Percentiles rank a stretch among this genome's conserved stretches.
These are phyloP conservation scores for Cutaneotrichosporon curvatum DNA, from an alignment of 1,284 basidiomycete species.

Conservation along the genomic window DNA sequence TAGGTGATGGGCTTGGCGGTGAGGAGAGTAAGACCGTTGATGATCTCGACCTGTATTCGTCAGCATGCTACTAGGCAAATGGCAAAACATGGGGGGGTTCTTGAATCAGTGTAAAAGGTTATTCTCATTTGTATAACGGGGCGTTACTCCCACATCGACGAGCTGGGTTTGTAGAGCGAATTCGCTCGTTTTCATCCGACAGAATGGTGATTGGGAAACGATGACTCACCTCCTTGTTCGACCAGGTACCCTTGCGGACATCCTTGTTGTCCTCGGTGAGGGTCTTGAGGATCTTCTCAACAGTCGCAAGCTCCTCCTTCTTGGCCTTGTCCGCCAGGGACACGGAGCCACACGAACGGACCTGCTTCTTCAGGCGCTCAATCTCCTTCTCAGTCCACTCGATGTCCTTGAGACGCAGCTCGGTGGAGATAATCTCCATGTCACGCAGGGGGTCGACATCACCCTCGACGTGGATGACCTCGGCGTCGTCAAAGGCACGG, in stretches of 20 bases:
- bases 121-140: slow-evolving; percentile 55
- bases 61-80: slow-evolving; percentile 6
- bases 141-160: slow-evolving; percentile 65
- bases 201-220: not conserved
- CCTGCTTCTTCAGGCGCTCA: slow-evolving; percentile 67
- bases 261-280: slow-evolving; percentile 81
- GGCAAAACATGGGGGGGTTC: too few relatives aligned
- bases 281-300: slow-evolving; percentile 76
- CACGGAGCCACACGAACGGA: slow-evolving; percentile 57
- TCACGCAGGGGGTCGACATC: slow-evolving; percentile 94
- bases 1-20: slow-evolving; percentile 98
- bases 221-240: slow-evolving; percentile 83
- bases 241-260: slow-evolving; percentile 90
- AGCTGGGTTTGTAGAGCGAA: slow-evolving; percentile 67
- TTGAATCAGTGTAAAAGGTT: slow-evolving; percentile 17
- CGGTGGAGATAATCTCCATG: slow-evolving; percentile 96
- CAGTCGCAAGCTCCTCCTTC: slow-evolving; percentile 89
- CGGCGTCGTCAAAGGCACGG: slow-evolving; percentile 95
- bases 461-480: slow-evolving; percentile 98
- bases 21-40: slow-evolving; percentile 84
- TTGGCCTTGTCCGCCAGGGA: slow-evolving; percentile 89
- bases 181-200: slow-evolving; percentile 67
- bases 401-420: slow-evolving; percentile 92
- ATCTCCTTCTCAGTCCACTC: slow-evolving; percentile 96
- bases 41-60: slow-evolving; percentile 73